Conservation (phyloP, 2,329 filamentous ascomycete genomes). For the Cercospora sp. region DNA sequence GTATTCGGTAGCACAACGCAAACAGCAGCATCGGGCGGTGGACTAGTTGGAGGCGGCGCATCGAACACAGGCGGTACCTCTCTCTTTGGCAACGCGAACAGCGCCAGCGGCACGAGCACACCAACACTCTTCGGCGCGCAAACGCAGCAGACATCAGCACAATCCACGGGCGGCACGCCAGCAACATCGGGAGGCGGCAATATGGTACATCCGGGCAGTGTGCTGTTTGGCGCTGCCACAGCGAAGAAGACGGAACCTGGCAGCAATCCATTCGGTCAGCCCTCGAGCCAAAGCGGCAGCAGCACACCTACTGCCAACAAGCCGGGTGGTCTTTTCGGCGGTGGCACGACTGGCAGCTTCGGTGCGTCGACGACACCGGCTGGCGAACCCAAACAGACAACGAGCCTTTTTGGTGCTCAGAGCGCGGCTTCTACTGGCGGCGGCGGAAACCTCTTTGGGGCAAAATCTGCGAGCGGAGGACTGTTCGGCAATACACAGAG, state of each 20-base stretch:
- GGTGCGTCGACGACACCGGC: slow-evolving; percentile 27
- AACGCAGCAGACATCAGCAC: slow-evolving; percentile 16
- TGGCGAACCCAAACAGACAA: slow-evolving; percentile 28
- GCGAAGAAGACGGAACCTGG: slow-evolving; percentile 17
- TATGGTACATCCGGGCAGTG: slow-evolving; percentile 8
- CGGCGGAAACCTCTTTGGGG: slow-evolving; percentile 12
- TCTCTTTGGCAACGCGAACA: slow-evolving; percentile 9
- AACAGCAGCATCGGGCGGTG: slow-evolving; percentile 10
- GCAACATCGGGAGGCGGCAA: slow-evolving; percentile 7
- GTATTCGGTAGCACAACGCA: slow-evolving; percentile 10
- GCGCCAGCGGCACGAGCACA: slow-evolving; percentile 15
- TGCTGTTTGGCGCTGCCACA: slow-evolving; percentile 17
- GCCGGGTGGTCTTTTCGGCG: slow-evolving; percentile 20
- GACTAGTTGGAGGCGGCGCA: slow-evolving; percentile 12
- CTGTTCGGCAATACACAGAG: slow-evolving; percentile 12
- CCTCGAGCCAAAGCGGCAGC: slow-evolving; percentile 18
- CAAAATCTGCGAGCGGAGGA: slow-evolving; percentile 16
- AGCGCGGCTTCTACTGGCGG: slow-evolving; percentile 8
- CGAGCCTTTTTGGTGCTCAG: slow-evolving; percentile 17
- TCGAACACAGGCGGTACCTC: slow-evolving; percentile 6
- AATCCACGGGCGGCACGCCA: slow-evolving; percentile 12
- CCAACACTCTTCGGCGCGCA: slow-evolving; percentile 13
- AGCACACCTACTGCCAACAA: slow-evolving; percentile 26
- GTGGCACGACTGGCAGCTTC: slow-evolving; percentile 19
- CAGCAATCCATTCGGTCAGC: slow-evolving; percentile 10